phyloP scores from a whole-genome alignment of 805 yeast species.

The Saturnispora gosingensis region DNA sequence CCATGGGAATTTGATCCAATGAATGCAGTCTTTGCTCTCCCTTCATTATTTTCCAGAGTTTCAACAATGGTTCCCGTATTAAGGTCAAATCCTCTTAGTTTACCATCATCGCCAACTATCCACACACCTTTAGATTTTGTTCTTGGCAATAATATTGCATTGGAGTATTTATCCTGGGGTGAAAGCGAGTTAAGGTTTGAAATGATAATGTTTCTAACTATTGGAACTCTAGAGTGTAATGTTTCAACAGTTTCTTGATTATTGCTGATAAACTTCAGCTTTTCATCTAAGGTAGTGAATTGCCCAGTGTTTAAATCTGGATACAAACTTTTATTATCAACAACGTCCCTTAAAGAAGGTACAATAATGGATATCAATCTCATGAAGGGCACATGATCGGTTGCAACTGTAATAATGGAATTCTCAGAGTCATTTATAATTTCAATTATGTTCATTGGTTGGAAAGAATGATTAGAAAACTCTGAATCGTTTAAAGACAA shows the following conservation, averaged over 20 bases:
- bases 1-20: constrained; percentile 20
- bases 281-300: background rate
- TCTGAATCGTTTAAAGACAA: constrained; percentile 67
- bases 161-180: constrained; percentile 63
- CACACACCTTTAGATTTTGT: constrained; percentile 41
- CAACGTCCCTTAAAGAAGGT: constrained; percentile 25
- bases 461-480: constrained; percentile 54
- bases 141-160: constrained; percentile 31
- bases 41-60: constrained; percentile 31
- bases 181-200: constrained; percentile 41
- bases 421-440: constrained; percentile 11
- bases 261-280: constrained; percentile 1
- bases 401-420: constrained; percentile 47
- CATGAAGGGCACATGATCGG: constrained; percentile 75
- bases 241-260: constrained; percentile 13
- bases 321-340: constrained; percentile 3
- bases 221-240: constrained; percentile 21
- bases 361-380: constrained; percentile 47
- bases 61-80: constrained; percentile 28
- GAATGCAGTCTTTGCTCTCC: constrained; percentile 40
- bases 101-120: constrained; percentile 65
- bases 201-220: constrained; percentile 29
- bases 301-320: constrained; percentile 6
- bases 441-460: constrained; percentile 39
- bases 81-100: constrained; percentile 49